Base-by-base conservation (phyloP, 805 yeast species). In the Candida morakotiae region DNA sequence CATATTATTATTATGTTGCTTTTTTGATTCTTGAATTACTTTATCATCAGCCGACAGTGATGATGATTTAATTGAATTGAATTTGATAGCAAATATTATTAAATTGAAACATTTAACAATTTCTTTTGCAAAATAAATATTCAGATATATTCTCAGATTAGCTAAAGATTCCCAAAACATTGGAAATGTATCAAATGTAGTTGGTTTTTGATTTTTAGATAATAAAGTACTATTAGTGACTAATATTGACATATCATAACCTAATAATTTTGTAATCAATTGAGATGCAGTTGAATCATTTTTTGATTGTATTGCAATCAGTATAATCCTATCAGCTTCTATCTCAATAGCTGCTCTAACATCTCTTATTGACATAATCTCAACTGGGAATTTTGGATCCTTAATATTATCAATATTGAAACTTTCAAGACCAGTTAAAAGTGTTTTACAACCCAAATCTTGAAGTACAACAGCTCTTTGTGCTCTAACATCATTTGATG, bases 261-360 rank as follows among this genome's bases (percentile, higher is more conserved):
- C 53, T 11, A 76, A 51, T 34, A 73, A 64, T 28, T 60, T 53
- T 0, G 67, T 53, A 13, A 74, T 48, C 1, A 74, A 65, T 18
- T 52, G 49, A 47, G 60, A 1, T 69, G 64, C 58, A 13, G 15
- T 15, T 17, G 22, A 13, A 14, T 30, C n/a, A n/a, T 19, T 28
- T 11, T 29, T 13, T 21, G 37, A 31, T 11, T 28, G 52, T 24
- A 54, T 32, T 5, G 66, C 58, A 15, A 51, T 36, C 2, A 39
- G 42, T 5, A 56, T 46, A n/a, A 67, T 49, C 9, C 48, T 26
- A 2, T 57, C 62, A 1, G 73, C 54, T 38, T 69, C 64, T 24
- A 64, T 62, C 42, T 76, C 79, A 3, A 77, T 55, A 3, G 73
- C 54, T 0, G 67, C 62, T 43, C 84, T 56, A 3, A 72, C 62